A percentile compares a stretch with the other conserved stretches of the same genome.
phyloP scores from a whole-genome alignment of 2,329 filamentous ascomycete genomes.

The Colletotrichum phormii region DNA sequence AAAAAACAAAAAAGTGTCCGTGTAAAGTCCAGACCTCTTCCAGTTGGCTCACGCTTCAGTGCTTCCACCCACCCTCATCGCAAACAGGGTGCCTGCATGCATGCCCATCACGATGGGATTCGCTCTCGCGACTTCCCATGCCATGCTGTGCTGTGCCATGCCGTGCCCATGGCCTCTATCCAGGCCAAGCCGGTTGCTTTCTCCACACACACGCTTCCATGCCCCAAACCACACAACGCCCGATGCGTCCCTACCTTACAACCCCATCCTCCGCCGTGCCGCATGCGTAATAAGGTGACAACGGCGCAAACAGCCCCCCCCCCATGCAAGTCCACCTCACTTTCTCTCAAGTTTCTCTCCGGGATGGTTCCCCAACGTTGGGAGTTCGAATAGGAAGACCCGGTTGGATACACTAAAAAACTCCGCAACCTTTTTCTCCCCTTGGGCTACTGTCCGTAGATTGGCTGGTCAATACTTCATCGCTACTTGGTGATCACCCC shows the following conservation, averaged over 20 bases:
- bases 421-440: not conserved
- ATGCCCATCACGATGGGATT: not conserved
- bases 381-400: not conserved
- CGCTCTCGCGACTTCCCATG: not conserved
- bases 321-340: not conserved
- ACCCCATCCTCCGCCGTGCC: not conserved
- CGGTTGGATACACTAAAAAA: not conserved
- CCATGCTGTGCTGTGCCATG: too few species aligned
- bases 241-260: constrained; percentile 22
- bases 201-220: constrained; percentile 11
- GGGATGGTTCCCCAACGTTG: not conserved
- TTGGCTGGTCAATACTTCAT: too few species aligned
- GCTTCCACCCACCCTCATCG: not conserved
- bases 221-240: constrained; percentile 22
- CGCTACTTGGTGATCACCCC: not conserved
- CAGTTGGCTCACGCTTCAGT: not conserved
- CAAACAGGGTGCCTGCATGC: not conserved
- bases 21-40: not conserved
- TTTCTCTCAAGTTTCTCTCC: not conserved
- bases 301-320: constrained; percentile 6
- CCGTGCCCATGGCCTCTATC: too few species aligned
- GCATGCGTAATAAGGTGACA: constrained; percentile 28
- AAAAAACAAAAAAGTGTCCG: not conserved
- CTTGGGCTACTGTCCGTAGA: not conserved
- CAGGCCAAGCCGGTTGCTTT: not conserved